A percentile compares a stretch with the other conserved stretches of the same genome.
Evolutionary conservation across 768 basidiomycete species (phyloP).

Genomic region (Lactarius evosmus): DNA sequence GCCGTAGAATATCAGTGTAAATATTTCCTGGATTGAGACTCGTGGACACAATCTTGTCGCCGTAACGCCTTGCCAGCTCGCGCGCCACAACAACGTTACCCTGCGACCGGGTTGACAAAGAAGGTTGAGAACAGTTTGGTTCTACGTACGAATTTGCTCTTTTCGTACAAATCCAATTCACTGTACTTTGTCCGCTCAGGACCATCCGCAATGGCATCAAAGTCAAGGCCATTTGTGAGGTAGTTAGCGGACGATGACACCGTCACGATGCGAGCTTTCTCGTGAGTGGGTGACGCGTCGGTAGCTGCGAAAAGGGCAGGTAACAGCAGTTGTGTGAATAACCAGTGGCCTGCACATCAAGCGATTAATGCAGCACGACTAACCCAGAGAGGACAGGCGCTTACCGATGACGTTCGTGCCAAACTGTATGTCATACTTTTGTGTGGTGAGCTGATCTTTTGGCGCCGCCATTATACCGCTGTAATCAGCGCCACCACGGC

Average conservation of each 20-base stretch:
- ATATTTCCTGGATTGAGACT: conserved; percentile 41
- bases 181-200: conserved; percentile 28
- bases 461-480: conserved; percentile 51
- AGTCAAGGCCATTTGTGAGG: conserved; percentile 37
- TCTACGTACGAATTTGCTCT: conserved; percentile 47
- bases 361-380: not conserved
- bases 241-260: conserved; percentile 43
- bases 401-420: conserved; percentile 54
- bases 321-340: conserved; percentile 54
- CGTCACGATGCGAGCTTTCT: conserved; percentile 47
- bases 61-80: conserved; percentile 48
- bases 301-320: conserved; percentile 45
- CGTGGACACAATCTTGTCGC: conserved; percentile 45
- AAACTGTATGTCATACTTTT: conserved; percentile 55
- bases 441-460: conserved; percentile 39
- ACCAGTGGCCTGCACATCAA: conserved; percentile 48
- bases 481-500: not conserved
- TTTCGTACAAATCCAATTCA: conserved; percentile 28
- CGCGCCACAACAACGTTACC: conserved; percentile 44
- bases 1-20: conserved; percentile 15
- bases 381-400: not conserved
- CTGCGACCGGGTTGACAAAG: conserved; percentile 5
- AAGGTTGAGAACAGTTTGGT: too few species aligned
- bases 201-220: conserved; percentile 37
- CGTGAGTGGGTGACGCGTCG: conserved; percentile 36